Conservation (phyloP, 352 stramenopile genomes). For the Pythium chondricola region DNA sequence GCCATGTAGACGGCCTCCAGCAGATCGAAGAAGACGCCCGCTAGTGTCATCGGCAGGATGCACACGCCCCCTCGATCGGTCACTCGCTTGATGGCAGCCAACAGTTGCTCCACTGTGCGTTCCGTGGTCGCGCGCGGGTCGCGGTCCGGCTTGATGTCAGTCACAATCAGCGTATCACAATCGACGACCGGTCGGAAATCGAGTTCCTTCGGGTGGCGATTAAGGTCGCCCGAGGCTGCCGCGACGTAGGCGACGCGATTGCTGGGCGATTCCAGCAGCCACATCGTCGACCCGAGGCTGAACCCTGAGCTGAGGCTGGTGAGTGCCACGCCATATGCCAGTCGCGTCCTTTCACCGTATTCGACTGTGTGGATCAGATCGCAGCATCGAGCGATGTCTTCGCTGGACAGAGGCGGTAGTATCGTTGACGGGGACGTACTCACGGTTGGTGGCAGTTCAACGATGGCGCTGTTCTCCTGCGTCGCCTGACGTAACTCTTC, state of each 20-base stretch:
- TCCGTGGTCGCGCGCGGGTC: constrained; percentile 69
- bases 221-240: constrained; percentile 73
- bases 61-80: constrained; percentile 63
- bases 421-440: constrained; percentile 1
- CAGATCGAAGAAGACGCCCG: constrained; percentile 73
- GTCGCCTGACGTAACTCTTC: constrained; percentile 40
- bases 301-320: constrained; percentile 73
- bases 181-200: constrained; percentile 69
- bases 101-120: constrained; percentile 59
- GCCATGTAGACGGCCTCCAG: constrained; percentile 60
- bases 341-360: constrained; percentile 43
- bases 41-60: constrained; percentile 50
- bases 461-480: background rate
- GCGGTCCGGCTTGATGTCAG: constrained; percentile 67
- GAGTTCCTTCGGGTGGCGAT: constrained; percentile 78
- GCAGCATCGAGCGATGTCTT: constrained; percentile 41
- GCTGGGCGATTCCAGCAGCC: constrained; percentile 63
- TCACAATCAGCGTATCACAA: constrained; percentile 73
- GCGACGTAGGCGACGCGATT: constrained; percentile 72
- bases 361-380: constrained; percentile 48
- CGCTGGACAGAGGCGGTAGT: constrained; percentile 24
- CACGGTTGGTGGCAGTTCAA: constrained; percentile 4
- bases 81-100: constrained; percentile 49
- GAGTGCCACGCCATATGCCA: constrained; percentile 65
- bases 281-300: constrained; percentile 61